These are phyloP conservation scores for Eucalyptus melliodora DNA, from an alignment of 345 rosid species.

Conservation along the genomic window DNA sequence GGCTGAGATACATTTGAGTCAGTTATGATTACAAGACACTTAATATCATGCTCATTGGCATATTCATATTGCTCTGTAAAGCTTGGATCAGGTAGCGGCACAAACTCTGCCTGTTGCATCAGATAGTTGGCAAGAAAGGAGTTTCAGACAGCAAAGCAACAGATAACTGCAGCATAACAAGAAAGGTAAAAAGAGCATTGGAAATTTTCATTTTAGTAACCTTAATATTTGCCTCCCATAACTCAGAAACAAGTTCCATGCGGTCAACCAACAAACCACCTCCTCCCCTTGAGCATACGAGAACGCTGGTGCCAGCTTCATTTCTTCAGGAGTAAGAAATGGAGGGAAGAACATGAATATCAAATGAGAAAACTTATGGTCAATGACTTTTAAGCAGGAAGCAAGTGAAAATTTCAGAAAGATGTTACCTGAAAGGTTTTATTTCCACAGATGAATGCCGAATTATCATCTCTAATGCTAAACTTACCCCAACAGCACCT, in stretches of 20 bases:
- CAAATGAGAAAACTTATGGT: not conserved
- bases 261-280: constrained; percentile 91
- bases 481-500: constrained; percentile 82
- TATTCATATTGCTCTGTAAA: constrained; percentile 94
- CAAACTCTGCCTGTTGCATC: constrained; percentile 69
- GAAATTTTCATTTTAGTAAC: constrained; percentile 13
- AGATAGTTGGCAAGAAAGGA: not conserved
- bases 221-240: constrained; percentile 87
- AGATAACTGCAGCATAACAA: not conserved
- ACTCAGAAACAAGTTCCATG: constrained; percentile 80
- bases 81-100: constrained; percentile 85
- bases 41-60: constrained; percentile 85
- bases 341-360: not conserved
- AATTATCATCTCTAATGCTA: constrained; percentile 82
- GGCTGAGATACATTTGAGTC: constrained; percentile 66
- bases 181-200: not conserved
- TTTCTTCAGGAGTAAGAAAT: constrained; percentile 29
- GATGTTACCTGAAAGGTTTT: constrained; percentile 42
- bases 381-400: not conserved
- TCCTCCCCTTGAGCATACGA: constrained; percentile 96
- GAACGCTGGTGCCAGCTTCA: constrained; percentile 48
- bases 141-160: not conserved
- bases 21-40: constrained; percentile 74
- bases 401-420: not conserved
- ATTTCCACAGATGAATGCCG: constrained; percentile 52